Percentiles rank a stretch among this genome's conserved stretches.
These are phyloP conservation scores for Cercophora samala DNA, from an alignment of 495 filamentous ascomycete species.

Conservation along the genomic window DNA sequence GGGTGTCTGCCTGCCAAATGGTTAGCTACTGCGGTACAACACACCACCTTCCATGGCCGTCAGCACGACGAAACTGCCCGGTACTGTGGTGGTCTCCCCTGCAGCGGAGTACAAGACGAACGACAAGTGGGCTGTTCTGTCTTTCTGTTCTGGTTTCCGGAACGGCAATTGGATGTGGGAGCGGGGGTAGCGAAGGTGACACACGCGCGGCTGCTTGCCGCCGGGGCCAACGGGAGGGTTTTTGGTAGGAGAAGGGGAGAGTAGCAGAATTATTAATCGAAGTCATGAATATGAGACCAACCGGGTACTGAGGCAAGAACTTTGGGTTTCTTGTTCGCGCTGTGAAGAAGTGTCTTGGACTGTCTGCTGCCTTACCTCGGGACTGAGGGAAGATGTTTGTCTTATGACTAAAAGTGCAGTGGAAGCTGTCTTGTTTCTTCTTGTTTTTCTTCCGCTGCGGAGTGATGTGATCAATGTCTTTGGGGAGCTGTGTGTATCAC, in stretches of 20 bases:
- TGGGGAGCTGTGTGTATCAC: not conserved
- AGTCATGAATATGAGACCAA: not conserved
- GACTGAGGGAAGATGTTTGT: not conserved
- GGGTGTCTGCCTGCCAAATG: not conserved
- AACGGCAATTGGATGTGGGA: not conserved
- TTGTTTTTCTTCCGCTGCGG: not conserved
- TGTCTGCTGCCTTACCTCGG: not conserved
- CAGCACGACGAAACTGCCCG: not conserved
- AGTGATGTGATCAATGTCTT: not conserved
- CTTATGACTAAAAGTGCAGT: not conserved
- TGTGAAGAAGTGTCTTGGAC: not conserved
- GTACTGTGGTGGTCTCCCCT: not conserved
- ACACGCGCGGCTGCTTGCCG: not conserved
- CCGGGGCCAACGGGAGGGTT: not conserved
- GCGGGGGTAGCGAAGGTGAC: not conserved
- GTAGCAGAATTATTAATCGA: not conserved
- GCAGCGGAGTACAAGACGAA: not conserved
- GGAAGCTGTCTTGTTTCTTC: not conserved
- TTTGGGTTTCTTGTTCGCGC: not conserved
- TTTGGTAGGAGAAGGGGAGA: not conserved
- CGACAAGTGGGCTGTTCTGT: not conserved
- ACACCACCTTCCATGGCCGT: not conserved
- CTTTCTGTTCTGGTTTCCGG: not conserved
- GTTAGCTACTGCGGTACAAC: not conserved
- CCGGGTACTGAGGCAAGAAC: not conserved